phyloP scores from a whole-genome alignment of 2,329 filamentous ascomycete species.

The Paraphoma sp. region DNA sequence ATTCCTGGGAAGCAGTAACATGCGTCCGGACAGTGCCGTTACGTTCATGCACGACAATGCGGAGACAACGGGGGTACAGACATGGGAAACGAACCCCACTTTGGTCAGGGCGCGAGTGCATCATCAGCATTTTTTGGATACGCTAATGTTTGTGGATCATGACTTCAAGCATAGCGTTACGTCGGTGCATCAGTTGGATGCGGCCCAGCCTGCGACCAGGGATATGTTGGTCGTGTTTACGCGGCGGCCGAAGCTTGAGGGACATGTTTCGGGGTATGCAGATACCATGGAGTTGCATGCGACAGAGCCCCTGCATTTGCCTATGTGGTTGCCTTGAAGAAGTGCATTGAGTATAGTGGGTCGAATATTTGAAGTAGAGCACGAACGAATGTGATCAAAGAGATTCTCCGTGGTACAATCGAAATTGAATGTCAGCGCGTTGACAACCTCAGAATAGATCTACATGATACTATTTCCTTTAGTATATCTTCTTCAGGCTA shows the following conservation, averaged over 20 bases:
- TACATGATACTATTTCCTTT: no score
- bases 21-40: constrained; percentile 1
- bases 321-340: constrained; percentile 6
- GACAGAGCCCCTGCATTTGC: constrained; percentile 2
- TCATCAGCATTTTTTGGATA: constrained; percentile 2
- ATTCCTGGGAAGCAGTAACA: constrained; percentile 1
- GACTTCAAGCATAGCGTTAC: constrained; percentile 8
- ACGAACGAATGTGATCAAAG: no score
- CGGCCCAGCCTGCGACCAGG: neutral
- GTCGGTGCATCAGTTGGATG: constrained; percentile 3
- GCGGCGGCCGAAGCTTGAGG: constrained; percentile 1
- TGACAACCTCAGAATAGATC: no score
- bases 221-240: constrained; percentile 7
- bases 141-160: constrained; percentile 4
- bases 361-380: no score
- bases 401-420: no score
- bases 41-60: constrained; percentile 5
- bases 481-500: no score
- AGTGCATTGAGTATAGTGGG: no score
- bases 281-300: constrained; percentile 4
- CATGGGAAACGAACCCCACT: constrained; percentile 2
- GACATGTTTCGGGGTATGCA: constrained; percentile 5
- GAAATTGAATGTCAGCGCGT: no score
- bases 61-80: constrained; percentile 2
- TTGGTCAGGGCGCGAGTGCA: constrained; percentile 2